Base-by-base conservation (phyloP, 225 moss, liverwort and hornwort genomes). In the Anthoceros angustus region DNA sequence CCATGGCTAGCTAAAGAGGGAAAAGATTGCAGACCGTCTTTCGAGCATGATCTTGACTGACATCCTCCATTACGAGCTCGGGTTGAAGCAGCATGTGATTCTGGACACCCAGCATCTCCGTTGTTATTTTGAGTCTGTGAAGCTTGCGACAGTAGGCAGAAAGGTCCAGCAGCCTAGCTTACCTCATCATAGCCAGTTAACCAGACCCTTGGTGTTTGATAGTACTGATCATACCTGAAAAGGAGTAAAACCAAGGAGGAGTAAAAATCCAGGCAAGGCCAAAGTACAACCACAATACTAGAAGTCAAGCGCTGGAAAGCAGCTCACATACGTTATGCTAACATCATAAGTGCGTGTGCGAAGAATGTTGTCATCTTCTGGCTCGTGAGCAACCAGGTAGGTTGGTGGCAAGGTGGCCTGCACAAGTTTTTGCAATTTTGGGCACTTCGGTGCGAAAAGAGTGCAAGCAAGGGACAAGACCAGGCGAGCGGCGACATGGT, bases 121-220 rank as follows among this genome's bases (percentile, higher is more conserved):
- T 32, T 32, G 32, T 32, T 32, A 32, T 32, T 46, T 46, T 16
- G 45, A 63, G 15, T 63, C 62, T 2, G 11, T 12, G 11, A 38
- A 38, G 2, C 7, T 12, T 2, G 21, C 32, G 25, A 64, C 16
- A 39, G 24, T 4, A 64, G 1, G 23, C 25, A 38, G 38, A 15
- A 25, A n/a, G 32, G 38, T 16, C 11, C 15, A 0, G 23, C 9
- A 16, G 38, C 16, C 12, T 39, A 0, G 12, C 38, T 45, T 68
- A 98, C 95, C 88, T 92, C 92, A 41, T 89, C 98, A 71, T 98
- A 98, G 70, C 98, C 98, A 66, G 98, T 98, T 65, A 98, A 80
- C 98, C 98, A 98, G 43, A 98, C 84, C 74, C 98, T 86, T 69
- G 98, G 98, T 16, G 98, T 98, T 84, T 98, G 98, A 66, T 98